Conservation (phyloP, 2,329 filamentous ascomycete genomes). For the Fusarium sp. region DNA sequence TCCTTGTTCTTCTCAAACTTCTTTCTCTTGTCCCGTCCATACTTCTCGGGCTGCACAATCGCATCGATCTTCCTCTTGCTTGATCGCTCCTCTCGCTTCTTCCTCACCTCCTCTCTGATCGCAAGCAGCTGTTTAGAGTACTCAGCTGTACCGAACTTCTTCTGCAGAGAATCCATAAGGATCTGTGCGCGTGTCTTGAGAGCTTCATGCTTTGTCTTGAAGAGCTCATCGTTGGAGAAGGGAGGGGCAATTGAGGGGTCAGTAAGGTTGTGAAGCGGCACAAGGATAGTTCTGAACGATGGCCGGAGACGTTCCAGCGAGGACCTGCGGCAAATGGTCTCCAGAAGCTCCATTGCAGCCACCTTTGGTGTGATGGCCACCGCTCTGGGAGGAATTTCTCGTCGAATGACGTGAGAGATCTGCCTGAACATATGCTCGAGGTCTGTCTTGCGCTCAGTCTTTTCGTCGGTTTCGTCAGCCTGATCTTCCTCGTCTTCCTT, state of each 20-base stretch:
- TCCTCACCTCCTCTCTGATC: slow-evolving; percentile 78
- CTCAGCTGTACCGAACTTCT: slow-evolving; percentile 81
- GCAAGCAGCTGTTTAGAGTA: slow-evolving; percentile 80
- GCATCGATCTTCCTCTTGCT: slow-evolving; percentile 91
- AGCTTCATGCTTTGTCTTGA: slow-evolving; percentile 75
- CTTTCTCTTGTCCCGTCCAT: slow-evolving; percentile 81
- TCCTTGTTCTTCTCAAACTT: slow-evolving; percentile 87
- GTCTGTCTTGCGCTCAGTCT: slow-evolving; percentile 54
- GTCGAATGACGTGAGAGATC: slow-evolving; percentile 81
- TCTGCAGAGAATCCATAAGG: slow-evolving; percentile 84
- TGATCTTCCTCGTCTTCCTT: slow-evolving; percentile 58
- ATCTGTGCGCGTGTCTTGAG: slow-evolving; percentile 79
- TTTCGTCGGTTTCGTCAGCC: slow-evolving; percentile 57
- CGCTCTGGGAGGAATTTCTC: slow-evolving; percentile 74
- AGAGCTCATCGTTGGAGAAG: slow-evolving; percentile 75
- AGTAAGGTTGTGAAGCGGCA: slow-evolving; percentile 82
- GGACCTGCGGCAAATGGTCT: slow-evolving; percentile 73
- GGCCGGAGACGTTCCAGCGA: slow-evolving; percentile 66
- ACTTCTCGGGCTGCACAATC: slow-evolving; percentile 82
- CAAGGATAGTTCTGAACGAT: slow-evolving; percentile 70
- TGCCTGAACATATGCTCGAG: slow-evolving; percentile 83
- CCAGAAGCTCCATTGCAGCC: slow-evolving; percentile 78
- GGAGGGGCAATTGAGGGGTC: slow-evolving; percentile 80
- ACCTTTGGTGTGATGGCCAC: slow-evolving; percentile 77
- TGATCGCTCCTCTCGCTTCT: slow-evolving; percentile 77